phyloP scores from a whole-genome alignment of 2,329 filamentous ascomycete species.

The Neofusicoccum laricinum region DNA sequence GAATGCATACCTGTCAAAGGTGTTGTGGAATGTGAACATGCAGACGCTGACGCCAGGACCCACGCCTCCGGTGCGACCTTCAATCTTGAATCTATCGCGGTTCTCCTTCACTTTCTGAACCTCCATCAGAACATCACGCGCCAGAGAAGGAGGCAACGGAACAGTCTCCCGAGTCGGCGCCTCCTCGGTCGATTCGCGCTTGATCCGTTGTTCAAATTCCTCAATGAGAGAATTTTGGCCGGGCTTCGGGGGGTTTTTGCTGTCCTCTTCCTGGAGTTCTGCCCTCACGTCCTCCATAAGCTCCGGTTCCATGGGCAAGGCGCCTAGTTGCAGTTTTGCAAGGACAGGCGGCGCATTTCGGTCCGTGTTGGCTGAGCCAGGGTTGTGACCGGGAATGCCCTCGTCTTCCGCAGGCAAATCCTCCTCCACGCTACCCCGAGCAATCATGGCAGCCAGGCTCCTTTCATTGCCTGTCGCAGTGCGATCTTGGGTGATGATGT shows the following conservation, averaged over 20 bases:
- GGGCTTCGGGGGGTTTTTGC: constrained; percentile 66
- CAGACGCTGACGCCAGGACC: constrained; percentile 82
- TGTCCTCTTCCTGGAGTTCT: constrained; percentile 82
- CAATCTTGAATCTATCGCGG: constrained; percentile 85
- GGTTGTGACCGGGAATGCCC: constrained; percentile 65
- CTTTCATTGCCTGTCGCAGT: constrained; percentile 53
- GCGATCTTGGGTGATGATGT: constrained; percentile 59
- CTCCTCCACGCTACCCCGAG: constrained; percentile 53
- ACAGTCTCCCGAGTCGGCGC: constrained; percentile 74
- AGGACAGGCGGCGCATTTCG: constrained; percentile 58
- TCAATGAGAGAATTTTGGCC: constrained; percentile 76
- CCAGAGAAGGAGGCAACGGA: constrained; percentile 82
- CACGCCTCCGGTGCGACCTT: constrained; percentile 76
- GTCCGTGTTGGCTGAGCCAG: constrained; percentile 60
- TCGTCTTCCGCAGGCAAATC: constrained; percentile 65
- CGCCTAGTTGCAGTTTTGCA: constrained; percentile 70
- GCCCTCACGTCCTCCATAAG: constrained; percentile 81
- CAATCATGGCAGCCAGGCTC: constrained; percentile 59
- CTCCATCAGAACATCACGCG: constrained; percentile 88
- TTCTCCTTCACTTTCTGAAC: constrained; percentile 93
- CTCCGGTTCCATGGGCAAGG: constrained; percentile 78
- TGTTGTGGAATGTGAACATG: constrained; percentile 99
- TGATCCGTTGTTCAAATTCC: constrained; percentile 83
- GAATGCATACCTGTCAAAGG: constrained; percentile 70
- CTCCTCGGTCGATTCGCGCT: constrained; percentile 85